A percentile compares a stretch with the other conserved stretches of the same genome.
phyloP scores from a whole-genome alignment of 2,329 filamentous ascomycete genomes.

The Leptographium radiaticola region DNA sequence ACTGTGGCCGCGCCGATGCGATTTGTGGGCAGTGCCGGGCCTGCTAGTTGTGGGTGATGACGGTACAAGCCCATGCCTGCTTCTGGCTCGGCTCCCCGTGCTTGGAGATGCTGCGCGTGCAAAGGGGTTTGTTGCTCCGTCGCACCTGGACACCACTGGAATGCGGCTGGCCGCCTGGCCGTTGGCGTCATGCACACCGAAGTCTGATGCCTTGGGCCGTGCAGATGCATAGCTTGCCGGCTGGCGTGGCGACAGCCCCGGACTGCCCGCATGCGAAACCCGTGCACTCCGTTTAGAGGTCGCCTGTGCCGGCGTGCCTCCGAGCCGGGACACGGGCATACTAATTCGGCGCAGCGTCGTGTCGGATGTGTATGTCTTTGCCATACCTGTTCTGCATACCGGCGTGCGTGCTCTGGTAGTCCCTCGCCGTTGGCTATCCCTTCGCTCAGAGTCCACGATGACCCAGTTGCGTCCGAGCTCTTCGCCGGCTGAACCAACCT shows the following conservation, averaged over 20 bases:
- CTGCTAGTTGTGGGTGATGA: conserved; percentile 8
- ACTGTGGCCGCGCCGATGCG: conserved; percentile 34
- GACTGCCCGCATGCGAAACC: conserved; percentile 34
- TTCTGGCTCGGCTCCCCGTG: background rate
- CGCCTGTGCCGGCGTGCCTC: conserved; percentile 3
- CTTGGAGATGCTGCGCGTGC: conserved; percentile 3
- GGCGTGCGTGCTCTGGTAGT: conserved; percentile 1
- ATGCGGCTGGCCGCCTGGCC: conserved; percentile 26
- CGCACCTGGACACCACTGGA: conserved; percentile 19
- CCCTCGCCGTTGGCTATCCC: background rate
- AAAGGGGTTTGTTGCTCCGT: conserved; percentile 6
- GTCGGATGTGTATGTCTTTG: conserved; percentile 14
- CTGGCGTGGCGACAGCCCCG: conserved; percentile 24
- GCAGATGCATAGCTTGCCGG: conserved; percentile 41
- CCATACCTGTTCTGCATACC: conserved; percentile 5
- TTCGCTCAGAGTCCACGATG: conserved; percentile 36
- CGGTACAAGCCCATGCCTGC: conserved; percentile 13
- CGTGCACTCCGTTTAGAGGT: conserved; percentile 13
- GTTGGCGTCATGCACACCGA: background rate
- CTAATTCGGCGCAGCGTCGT: conserved; percentile 31
- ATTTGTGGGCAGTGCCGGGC: conserved; percentile 18
- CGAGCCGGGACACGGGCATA: conserved; percentile 25
- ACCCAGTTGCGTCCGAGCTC: conserved; percentile 60
- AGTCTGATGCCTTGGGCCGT: conserved; percentile 17
- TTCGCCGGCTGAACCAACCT: conserved; percentile 36